These are phyloP conservation scores for Senna tora DNA, from an alignment of 306 rosid species.

Conservation along the genomic window DNA sequence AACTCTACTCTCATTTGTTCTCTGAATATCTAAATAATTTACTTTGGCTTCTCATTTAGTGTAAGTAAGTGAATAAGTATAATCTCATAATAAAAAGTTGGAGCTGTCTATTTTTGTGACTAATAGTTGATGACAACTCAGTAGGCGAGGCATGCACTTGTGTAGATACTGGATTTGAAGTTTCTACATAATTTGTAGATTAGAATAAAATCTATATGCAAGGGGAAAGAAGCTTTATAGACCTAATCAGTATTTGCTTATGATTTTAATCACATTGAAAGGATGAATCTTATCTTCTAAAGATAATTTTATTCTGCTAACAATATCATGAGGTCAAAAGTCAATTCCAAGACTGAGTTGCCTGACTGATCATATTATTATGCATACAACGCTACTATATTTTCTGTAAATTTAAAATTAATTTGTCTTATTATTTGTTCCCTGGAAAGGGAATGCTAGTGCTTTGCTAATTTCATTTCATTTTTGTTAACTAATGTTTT, in stretches of 20 bases:
- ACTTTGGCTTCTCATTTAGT: neutral
- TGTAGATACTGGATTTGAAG: neutral
- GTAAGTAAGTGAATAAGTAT: neutral
- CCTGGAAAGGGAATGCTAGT: conserved; percentile 19
- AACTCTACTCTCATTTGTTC: neutral
- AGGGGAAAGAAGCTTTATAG: neutral
- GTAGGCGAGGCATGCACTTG: neutral
- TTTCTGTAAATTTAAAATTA: neutral
- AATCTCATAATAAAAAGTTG: neutral
- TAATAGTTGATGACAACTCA: neutral
- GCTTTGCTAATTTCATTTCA: neutral
- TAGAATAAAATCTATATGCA: too few relatives aligned
- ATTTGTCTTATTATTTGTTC: conserved; percentile 11
- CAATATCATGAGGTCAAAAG: neutral
- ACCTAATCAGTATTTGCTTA: neutral
- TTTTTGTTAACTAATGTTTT: neutral
- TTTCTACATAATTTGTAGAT: neutral
- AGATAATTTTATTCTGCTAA: neutral
- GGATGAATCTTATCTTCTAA: conserved; percentile 1
- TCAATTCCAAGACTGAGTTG: neutral
- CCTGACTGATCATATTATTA: neutral
- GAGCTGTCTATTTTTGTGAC: neutral
- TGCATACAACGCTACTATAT: neutral
- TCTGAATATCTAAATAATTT: neutral
- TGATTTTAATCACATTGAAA: neutral